These are phyloP conservation scores for Hydnum rufescens DNA, from an alignment of 768 basidiomycete genomes.

Conservation along the genomic window DNA sequence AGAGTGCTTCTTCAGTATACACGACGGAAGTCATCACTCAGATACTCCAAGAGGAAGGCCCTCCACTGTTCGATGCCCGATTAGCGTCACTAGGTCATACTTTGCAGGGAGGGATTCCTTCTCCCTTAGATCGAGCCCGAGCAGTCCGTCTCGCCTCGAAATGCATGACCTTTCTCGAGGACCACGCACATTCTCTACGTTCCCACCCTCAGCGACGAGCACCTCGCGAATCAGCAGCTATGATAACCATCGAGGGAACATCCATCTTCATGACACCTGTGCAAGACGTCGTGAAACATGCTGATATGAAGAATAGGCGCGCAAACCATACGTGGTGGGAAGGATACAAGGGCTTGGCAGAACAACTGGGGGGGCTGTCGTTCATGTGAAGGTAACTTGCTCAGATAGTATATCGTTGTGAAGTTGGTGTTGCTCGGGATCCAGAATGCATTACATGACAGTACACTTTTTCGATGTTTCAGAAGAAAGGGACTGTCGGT, in stretches of 20 bases:
- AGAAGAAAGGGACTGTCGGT: too few species aligned
- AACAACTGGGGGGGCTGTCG: conserved; percentile 35
- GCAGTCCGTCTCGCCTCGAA: conserved; percentile 77
- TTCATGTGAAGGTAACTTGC: too few species aligned
- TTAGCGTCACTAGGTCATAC: conserved; percentile 95
- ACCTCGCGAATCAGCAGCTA: conserved; percentile 46
- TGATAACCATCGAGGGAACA: conserved; percentile 81
- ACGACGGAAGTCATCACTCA: conserved; percentile 80
- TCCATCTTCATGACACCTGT: conserved; percentile 68
- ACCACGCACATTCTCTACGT: conserved; percentile 23
- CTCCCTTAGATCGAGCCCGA: conserved; percentile 81
- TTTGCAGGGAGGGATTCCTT: conserved; percentile 87
- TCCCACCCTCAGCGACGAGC: conserved; percentile 31
- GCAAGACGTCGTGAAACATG: conserved; percentile 60
- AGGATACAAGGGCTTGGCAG: conserved; percentile 40
- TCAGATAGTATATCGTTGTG: neutral
- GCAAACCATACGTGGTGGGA: conserved; percentile 70
- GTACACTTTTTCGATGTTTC: too few species aligned
- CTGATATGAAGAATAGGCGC: conserved; percentile 79
- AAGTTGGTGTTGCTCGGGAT: neutral
- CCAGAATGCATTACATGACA: neutral
- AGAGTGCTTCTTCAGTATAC: conserved; percentile 73
- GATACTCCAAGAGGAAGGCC: conserved; percentile 93
- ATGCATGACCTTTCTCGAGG: conserved; percentile 88
- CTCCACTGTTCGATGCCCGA: conserved; percentile 75